Conservation (phyloP, 2,329 filamentous ascomycete genomes). For the Trichoderma polysporum region DNA sequence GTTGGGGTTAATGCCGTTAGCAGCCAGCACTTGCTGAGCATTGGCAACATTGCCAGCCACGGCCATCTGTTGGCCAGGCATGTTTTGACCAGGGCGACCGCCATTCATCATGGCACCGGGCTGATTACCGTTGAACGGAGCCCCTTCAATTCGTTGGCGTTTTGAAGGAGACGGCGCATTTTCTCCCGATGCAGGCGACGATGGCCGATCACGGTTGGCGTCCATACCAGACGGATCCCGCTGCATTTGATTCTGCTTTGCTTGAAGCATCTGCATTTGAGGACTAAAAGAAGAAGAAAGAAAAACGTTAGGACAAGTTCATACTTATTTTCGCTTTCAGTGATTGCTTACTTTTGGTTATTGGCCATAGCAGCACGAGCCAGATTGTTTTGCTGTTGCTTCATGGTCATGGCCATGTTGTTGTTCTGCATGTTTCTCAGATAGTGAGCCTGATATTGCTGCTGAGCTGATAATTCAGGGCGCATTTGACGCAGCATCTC, state of each 20-base stretch:
- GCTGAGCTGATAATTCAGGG: conserved; percentile 56
- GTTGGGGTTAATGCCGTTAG: conserved; percentile 73
- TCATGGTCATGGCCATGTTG: conserved; percentile 58
- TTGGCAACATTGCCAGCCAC: conserved; percentile 45
- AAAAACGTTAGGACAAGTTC: neutral
- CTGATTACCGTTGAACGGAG: conserved; percentile 70
- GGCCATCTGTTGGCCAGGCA: conserved; percentile 69
- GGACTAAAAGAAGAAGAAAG: conserved; percentile 48
- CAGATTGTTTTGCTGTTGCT: conserved; percentile 62
- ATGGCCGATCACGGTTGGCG: conserved; percentile 74
- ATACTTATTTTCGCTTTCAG: neutral
- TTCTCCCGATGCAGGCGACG: conserved; percentile 79
- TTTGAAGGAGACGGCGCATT: conserved; percentile 93
- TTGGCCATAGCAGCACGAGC: conserved; percentile 77
- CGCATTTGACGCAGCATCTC: conserved; percentile 74
- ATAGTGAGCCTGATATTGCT: conserved; percentile 60
- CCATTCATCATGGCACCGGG: conserved; percentile 67
- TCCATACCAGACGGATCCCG: conserved; percentile 86
- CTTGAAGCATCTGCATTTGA: conserved; percentile 73
- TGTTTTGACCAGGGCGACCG: conserved; percentile 67
- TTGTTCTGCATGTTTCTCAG: conserved; percentile 67
- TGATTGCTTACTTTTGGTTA: conserved; percentile 63
- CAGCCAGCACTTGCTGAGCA: conserved; percentile 60
- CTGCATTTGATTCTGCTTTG: conserved; percentile 80
- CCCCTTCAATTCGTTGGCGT: conserved; percentile 73